A percentile compares a stretch with the other conserved stretches of the same genome.
phyloP scores from a whole-genome alignment of 2,329 filamentous ascomycete species.

The Sporothrix pallida region DNA sequence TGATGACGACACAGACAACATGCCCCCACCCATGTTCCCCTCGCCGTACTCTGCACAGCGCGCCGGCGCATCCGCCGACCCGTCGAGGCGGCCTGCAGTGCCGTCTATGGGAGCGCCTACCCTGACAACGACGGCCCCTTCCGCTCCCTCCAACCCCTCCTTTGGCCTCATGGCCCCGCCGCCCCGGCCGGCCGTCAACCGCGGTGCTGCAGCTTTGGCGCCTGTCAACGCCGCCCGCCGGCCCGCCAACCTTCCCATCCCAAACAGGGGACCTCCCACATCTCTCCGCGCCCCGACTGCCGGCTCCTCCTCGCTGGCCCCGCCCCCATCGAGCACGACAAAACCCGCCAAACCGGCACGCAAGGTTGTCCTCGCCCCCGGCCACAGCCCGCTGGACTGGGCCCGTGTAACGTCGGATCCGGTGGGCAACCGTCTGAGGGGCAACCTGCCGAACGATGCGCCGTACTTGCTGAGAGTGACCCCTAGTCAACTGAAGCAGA shows the following conservation, averaged over 20 bases:
- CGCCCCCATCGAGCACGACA: slow-evolving; percentile 59
- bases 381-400: slow-evolving; percentile 96
- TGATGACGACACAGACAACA: slow-evolving; percentile 41
- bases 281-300: slow-evolving; percentile 37
- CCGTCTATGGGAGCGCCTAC: not conserved
- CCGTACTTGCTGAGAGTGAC: slow-evolving; percentile 75
- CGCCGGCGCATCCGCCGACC: slow-evolving; percentile 43
- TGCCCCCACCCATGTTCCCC: slow-evolving; percentile 54
- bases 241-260: slow-evolving; percentile 32
- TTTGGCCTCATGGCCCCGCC: slow-evolving; percentile 43
- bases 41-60: slow-evolving; percentile 59
- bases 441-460: slow-evolving; percentile 60
- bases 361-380: slow-evolving; percentile 83
- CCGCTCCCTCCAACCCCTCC: slow-evolving; percentile 29
- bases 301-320: slow-evolving; percentile 44
- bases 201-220: not conserved
- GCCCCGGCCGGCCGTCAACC: slow-evolving; percentile 38
- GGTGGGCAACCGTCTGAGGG: slow-evolving; percentile 62
- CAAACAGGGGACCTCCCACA: slow-evolving; percentile 35
- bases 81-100: slow-evolving; percentile 6
- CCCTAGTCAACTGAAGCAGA: slow-evolving; percentile 75
- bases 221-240: slow-evolving; percentile 33
- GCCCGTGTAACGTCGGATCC: slow-evolving; percentile 73
- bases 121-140: slow-evolving; percentile 21
- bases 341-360: slow-evolving; percentile 60